Evolutionary conservation across 305 asterid genomes (phyloP), one percentile per base, ranked within the genome.

Genomic region (Caryopteris hybrid): DNA sequence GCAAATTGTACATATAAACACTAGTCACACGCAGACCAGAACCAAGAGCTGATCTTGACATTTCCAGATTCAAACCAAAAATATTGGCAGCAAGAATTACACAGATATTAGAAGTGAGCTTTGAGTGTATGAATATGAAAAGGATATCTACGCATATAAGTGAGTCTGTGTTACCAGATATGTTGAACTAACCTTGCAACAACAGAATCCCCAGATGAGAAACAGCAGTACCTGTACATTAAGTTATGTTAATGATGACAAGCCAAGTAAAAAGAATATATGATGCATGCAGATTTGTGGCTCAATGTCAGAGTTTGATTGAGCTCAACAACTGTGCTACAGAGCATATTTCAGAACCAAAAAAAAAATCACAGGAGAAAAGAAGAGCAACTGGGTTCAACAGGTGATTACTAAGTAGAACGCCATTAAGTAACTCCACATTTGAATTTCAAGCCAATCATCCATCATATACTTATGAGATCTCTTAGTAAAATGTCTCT

Each of bases 181-280:
- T 53, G 59, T 21, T 65, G 55, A 81, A 83, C 91, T 75, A 69
- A 95, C 99, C 99, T 95, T 95, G 84, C 91, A 88, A 80, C 97
- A 95, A 73, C 71, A 42, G 80, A 85, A 75, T 57, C 95, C 92
- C 99, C 98, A 95, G 67, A 92, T 22, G 77, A 86, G 70, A 78
- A 95, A 92, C 66, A 92, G 83, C 36, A 95, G 68, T 25, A 88
- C 96, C 98, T 95, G 79, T 23, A 70, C 7, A 64, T 58, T 14
- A 63, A 74, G 34, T 29, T 29, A 29, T 29, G 34, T 65, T 65
- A 58, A 61, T 56, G 66, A 66, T 45, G 64, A 41, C n/a, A 74
- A 54, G 60, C 65, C 46, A 57, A 38, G 20, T 56, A 42, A 52
- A 68, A 61, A 7, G n/a, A 56, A 43, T 8, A 67, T 8, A 68